Base-by-base conservation (phyloP, 805 yeast species). In the Myxozyma kluyveri region DNA sequence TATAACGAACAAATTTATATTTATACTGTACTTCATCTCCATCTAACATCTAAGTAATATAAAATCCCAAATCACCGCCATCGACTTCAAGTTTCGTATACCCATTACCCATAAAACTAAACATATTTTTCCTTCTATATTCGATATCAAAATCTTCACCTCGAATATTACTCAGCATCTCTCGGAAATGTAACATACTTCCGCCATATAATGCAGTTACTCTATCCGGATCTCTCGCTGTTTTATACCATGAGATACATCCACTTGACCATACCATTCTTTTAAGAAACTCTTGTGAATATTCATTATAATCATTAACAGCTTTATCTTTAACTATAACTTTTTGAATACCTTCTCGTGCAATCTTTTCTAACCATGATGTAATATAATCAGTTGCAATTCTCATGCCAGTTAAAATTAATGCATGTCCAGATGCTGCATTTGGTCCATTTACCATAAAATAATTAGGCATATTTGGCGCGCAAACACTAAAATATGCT, bases 361-460 rank as follows among this genome's bases (percentile, higher is more conserved):
- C 47, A 22, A 55, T 40, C 52, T 55, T 55, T 27, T 42, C 24
- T 19, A 55, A 22, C 33, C 47, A 54, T n/a, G 41, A 27, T 3
- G 39, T 29, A 18, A 55, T 40, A 42, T 55, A 55, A 5, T 50
- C 51, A 9, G 40, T 44, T 22, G 38, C 45, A 17, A 45, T 52
- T 29, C 51, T 54, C 37, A 52, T 43, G 22, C 55, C 50, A 12
- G 48, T 48, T 31, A 40, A 24, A 12, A 52, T 33, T 26, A 40
- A 24, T 14, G 57, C 57, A 36, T 40, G 47, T 3, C 57, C 57
- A 1, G 42, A 26, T 17, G 56, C 56, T 7, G 59, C 39, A 41
- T 54, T 50, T 3, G 62, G 62, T 9, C 62, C 62, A 27, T 45
- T 47, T 17, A 47, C 47, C 32, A 48, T 50, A 26, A 58, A 59